Evolutionary conservation across 176 grass and related monocot genomes (phyloP).

Genomic region (Stipa capillata): DNA sequence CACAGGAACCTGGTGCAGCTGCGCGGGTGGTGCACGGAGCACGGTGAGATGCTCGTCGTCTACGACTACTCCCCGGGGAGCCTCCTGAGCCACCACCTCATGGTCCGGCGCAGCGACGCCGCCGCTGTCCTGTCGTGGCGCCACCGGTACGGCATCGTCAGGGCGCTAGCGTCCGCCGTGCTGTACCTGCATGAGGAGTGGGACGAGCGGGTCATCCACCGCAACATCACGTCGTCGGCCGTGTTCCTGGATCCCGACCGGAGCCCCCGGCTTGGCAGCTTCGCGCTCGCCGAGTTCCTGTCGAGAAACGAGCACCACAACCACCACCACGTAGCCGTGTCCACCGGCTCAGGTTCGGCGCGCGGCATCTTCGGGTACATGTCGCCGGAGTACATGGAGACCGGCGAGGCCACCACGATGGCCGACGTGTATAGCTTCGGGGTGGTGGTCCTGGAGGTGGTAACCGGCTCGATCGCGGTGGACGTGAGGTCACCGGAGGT

Average conservation of each 20-base stretch:
- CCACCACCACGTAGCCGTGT: slow-evolving; percentile 22
- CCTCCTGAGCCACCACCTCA: slow-evolving; percentile 63
- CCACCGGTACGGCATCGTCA: slow-evolving; percentile 69
- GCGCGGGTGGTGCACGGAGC: slow-evolving; percentile 93
- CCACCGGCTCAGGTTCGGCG: slow-evolving; percentile 24
- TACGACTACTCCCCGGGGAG: slow-evolving; percentile 71
- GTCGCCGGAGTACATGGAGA: slow-evolving; percentile 80
- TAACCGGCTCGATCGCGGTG: slow-evolving; percentile 55
- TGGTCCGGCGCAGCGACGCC: neutral
- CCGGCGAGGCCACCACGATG: slow-evolving; percentile 61
- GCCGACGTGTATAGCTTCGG: slow-evolving; percentile 92
- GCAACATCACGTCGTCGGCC: slow-evolving; percentile 78
- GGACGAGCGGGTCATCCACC: slow-evolving; percentile 94
- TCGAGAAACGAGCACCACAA: slow-evolving; percentile 52
- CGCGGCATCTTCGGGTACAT: slow-evolving; percentile 94
- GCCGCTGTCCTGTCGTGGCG: slow-evolving; percentile 47
- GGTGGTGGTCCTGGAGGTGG: slow-evolving; percentile 66
- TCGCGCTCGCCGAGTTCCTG: slow-evolving; percentile 86
- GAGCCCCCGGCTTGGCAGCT: slow-evolving; percentile 72
- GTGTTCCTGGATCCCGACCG: slow-evolving; percentile 72
- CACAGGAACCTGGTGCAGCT: slow-evolving; percentile 86
- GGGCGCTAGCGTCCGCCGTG: slow-evolving; percentile 67
- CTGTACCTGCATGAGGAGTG: slow-evolving; percentile 93
- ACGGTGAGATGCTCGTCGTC: slow-evolving; percentile 93
- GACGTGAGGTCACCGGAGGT: slow-evolving; percentile 64